These are phyloP conservation scores for Clarireedia paspali DNA, from an alignment of 2,329 filamentous ascomycete genomes.

Conservation along the genomic window DNA sequence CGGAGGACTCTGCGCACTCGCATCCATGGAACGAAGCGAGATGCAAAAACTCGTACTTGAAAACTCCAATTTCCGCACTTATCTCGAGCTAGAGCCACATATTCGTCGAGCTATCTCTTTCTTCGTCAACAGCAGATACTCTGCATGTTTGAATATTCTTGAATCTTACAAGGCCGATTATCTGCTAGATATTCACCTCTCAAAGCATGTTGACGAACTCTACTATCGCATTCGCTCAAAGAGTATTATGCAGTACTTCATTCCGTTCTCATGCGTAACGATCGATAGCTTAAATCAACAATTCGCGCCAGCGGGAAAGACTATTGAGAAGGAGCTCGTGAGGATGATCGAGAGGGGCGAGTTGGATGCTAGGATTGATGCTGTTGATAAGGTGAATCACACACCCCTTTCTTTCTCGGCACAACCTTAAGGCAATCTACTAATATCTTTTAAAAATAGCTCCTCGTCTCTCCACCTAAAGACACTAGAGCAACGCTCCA, in stretches of 20 bases:
- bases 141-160: constrained; percentile 72
- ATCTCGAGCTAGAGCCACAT: constrained; percentile 88
- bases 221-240: constrained; percentile 76
- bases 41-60: constrained; percentile 73
- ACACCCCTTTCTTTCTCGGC: neutral
- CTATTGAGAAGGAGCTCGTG: constrained; percentile 68
- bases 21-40: constrained; percentile 74
- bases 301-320: constrained; percentile 57
- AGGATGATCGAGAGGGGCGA: constrained; percentile 66
- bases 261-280: constrained; percentile 82
- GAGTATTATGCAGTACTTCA: constrained; percentile 87
- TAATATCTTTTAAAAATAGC: constrained; percentile 32
- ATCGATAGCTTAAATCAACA: constrained; percentile 69
- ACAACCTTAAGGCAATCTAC: neutral
- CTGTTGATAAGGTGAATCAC: constrained; percentile 59
- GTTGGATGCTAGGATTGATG: constrained; percentile 75
- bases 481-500: constrained; percentile 66
- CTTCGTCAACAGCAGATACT: constrained; percentile 88
- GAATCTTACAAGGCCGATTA: constrained; percentile 79
- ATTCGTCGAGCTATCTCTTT: constrained; percentile 83
- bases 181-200: constrained; percentile 80
- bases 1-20: constrained; percentile 81
- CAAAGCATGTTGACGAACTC: constrained; percentile 61
- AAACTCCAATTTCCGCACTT: constrained; percentile 72
- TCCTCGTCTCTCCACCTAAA: constrained; percentile 64